Evolutionary conservation across 441 rosid genomes (phyloP), one percentile per base, ranked within the genome.

Genomic region (Croton laevigatus): DNA sequence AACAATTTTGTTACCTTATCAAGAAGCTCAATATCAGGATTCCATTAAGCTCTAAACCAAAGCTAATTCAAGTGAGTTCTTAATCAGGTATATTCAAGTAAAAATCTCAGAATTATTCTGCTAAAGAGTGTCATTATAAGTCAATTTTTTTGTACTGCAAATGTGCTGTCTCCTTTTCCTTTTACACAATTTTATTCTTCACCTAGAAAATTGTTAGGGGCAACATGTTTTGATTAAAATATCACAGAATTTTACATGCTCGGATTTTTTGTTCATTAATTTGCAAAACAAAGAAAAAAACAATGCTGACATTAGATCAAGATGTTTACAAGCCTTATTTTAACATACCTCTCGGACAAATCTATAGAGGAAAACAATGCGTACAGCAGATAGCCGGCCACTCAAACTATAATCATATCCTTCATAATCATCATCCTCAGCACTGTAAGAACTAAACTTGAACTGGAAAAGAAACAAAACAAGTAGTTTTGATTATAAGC

Each of bases 371-470:
- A 96, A 96, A 73, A 96, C 83, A 78, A 96, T 89, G 75, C 99
- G 93, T 71, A 91, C 98, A 70, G 98, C 98, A 58, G 98, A 96
- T 75, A 96, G 91, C 75, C 85, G 87, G 58, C 99, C 94, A 76
- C 77, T 84, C 88, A 96, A 86, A 83, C 97, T 91, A 74, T 90
- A 96, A 83, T 89, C 96, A 80, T 91, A 91, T 73, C 99, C 99
- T 84, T 91, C 96, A 84, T 91, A 96, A 78, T 94, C 98, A 73
- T 90, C 97, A 87, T 96, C 99, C 72, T 96, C 99, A 66, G 85
- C 84, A 85, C 92, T 86, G 69, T 88, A 94, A 17, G 99, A 96
- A 79, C 53, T 79, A 81, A 96, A 91, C 77, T 88, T 90, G 85
- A 96, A 89, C 99, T 96, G 93, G 73, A 83, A 73, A 73, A 75